Percentiles rank a stretch among this genome's conserved stretches.
phyloP scores from a whole-genome alignment of 176 grass and related monocot species.

The Typha latifolia region DNA sequence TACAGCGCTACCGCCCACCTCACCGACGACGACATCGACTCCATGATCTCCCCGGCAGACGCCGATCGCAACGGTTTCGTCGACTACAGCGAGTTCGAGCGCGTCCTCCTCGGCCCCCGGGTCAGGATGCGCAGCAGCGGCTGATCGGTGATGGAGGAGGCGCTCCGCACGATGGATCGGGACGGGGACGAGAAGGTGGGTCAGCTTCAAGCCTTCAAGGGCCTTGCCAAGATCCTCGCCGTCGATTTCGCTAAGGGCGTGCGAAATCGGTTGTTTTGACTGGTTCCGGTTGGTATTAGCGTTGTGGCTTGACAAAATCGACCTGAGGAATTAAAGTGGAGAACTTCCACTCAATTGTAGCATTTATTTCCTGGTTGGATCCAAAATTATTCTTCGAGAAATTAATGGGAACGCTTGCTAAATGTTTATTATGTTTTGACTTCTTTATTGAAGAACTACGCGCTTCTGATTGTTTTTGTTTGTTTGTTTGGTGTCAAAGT shows the following conservation, averaged over 20 bases:
- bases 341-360: no score
- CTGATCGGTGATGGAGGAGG: slow-evolving; percentile 46
- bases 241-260: slow-evolving; percentile 12
- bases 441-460: no score
- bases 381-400: no score
- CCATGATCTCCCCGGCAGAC: slow-evolving; percentile 86
- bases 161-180: slow-evolving; percentile 75
- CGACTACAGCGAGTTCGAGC: slow-evolving; percentile 84
- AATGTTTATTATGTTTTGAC: no score
- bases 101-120: slow-evolving; percentile 25
- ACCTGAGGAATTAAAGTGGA: no score
- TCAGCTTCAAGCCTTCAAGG: slow-evolving; percentile 47
- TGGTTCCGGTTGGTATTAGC: no score
- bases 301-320: no score
- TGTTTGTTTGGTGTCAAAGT: no score
- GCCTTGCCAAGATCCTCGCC: slow-evolving; percentile 49
- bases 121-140: neutral
- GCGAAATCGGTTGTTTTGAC: no score
- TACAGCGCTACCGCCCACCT: slow-evolving; percentile 10
- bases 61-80: slow-evolving; percentile 84
- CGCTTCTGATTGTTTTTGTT: no score
- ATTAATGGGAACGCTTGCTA: no score
- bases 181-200: slow-evolving; percentile 93
- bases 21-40: slow-evolving; percentile 64
- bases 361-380: no score